A percentile compares a stretch with the other conserved stretches of the same genome.
phyloP scores from a whole-genome alignment of 805 yeast genomes.

The Saccharomycopsis microspora region DNA sequence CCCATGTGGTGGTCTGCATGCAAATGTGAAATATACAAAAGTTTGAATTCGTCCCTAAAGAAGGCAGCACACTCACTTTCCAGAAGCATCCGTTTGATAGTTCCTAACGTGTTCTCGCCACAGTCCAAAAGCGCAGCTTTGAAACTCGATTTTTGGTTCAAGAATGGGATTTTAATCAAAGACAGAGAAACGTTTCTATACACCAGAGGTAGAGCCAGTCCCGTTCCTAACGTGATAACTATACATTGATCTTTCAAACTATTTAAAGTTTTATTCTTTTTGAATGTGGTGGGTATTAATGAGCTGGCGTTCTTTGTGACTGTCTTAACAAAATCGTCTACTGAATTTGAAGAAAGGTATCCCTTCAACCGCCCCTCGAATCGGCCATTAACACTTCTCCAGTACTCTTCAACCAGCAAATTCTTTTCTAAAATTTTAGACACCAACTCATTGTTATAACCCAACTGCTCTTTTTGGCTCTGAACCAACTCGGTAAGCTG shows the following conservation, averaged over 20 bases:
- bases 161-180: slow-evolving; percentile 54
- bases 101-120: slow-evolving; percentile 88
- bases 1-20: slow-evolving; percentile 98
- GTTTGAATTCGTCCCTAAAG: slow-evolving; percentile 42
- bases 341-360: too few relatives aligned
- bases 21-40: slow-evolving; percentile 73
- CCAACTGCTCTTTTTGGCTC: too few relatives aligned
- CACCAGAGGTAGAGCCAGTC: slow-evolving; percentile 80
- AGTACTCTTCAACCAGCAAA: slow-evolving; percentile 13
- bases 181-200: slow-evolving; percentile 80
- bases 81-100: slow-evolving; percentile 52
- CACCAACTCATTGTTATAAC: too few relatives aligned
- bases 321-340: too few relatives aligned
- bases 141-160: slow-evolving; percentile 20
- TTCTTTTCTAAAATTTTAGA: too few relatives aligned
- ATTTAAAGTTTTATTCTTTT: not conserved
- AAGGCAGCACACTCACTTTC: slow-evolving; percentile 30
- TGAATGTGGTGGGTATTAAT: too few relatives aligned
- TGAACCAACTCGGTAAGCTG: too few relatives aligned
- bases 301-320: too few relatives aligned
- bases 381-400: not conserved
- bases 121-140: slow-evolving; percentile 67
- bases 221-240: slow-evolving; percentile 78
- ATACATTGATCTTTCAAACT: slow-evolving; percentile 45
- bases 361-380: too few relatives aligned